Conservation (phyloP, 768 basidiomycete genomes). For the Suillus americanus region DNA sequence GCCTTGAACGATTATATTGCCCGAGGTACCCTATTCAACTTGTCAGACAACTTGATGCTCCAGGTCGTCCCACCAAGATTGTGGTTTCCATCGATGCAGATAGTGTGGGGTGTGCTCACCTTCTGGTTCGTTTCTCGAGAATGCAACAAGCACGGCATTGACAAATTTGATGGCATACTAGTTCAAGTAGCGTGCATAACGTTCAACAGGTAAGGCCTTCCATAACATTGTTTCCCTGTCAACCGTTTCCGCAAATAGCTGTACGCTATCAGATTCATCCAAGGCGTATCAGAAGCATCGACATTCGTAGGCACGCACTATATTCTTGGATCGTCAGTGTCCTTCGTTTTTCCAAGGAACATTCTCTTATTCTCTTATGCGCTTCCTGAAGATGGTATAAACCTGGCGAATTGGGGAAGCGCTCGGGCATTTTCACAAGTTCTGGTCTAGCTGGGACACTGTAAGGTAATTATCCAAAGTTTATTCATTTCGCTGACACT, state of each 20-base stretch:
- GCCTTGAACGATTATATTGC: constrained; percentile 2
- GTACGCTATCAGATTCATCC: constrained; percentile 70
- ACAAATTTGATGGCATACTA: constrained; percentile 21
- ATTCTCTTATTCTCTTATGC: background rate
- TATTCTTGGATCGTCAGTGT: constrained; percentile 69
- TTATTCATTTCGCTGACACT: constrained; percentile 1
- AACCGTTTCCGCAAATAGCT: constrained; percentile 37
- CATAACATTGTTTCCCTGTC: background rate
- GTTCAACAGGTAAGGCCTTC: constrained; percentile 49
- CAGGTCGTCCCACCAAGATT: constrained; percentile 62
- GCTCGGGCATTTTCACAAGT: constrained; percentile 70
- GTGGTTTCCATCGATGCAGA: constrained; percentile 66
- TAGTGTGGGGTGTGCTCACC: constrained; percentile 65
- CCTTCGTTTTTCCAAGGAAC: background rate
- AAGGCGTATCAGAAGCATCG: constrained; percentile 71
- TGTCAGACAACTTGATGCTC: constrained; percentile 61
- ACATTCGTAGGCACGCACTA: constrained; percentile 79
- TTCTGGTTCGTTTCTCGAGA: constrained; percentile 44
- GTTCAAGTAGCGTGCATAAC: constrained; percentile 54
- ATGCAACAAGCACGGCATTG: background rate
- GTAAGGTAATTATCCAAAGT: constrained; percentile 32
- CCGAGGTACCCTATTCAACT: constrained; percentile 5
- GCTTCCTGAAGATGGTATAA: constrained; percentile 59
- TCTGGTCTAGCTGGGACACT: constrained; percentile 61
- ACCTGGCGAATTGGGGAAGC: constrained; percentile 65